Base-by-base conservation (phyloP, 2,329 filamentous ascomycete genomes). In the Fusarium sp. region DNA sequence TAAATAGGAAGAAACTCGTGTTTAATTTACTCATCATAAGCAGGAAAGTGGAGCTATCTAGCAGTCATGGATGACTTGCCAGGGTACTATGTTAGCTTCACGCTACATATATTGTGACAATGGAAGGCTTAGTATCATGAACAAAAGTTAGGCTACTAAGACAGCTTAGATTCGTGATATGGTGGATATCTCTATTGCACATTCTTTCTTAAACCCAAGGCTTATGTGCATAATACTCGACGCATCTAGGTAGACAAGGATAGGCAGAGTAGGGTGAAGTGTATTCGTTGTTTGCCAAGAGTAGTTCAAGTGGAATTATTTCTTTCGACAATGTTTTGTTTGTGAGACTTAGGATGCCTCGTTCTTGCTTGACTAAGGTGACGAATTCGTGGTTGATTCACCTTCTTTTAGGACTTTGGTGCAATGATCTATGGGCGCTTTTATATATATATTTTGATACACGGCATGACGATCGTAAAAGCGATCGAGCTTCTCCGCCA, bases 351-450 rank as follows among this genome's bases (percentile, higher is more conserved):
- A 8, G 45, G 40, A 10, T 35, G 15, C 45, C 50, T 15, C 27
- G 27, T 37, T 8, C 7, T 18, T 45, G 32, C 27, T 32, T 26
- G 6, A 30, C 41, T 23, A 45, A 50, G n/a, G 44, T 33, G 20
- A 30, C 4, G 35, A 58, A 14, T 20, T 40, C 40, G 27, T 41
- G 10, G 42, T 57, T 46, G 27, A 15, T 58, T 40, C 40, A 50
- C 18, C 38, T 8, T 20, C 30, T 23, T 33, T 26, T 14, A 6
- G 52, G 17, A 38, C 44, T 52, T 26, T 50, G 40, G 33, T 42
- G 18, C 7, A 33, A 20, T n/a, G 27, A 50, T 67, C 64, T 67
- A 62, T 60, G 17, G 55, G 38, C 63, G 48, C 48, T 67, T 55
- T 62, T 67, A 52, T 52, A 18, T 40, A 2, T 30, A 5, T 30